Evolutionary conservation across 371 early-diverging fungal genomes (phyloP), one percentile per base, ranked within the genome.

Genomic region (Choanephora cucurbitarum): DNA sequence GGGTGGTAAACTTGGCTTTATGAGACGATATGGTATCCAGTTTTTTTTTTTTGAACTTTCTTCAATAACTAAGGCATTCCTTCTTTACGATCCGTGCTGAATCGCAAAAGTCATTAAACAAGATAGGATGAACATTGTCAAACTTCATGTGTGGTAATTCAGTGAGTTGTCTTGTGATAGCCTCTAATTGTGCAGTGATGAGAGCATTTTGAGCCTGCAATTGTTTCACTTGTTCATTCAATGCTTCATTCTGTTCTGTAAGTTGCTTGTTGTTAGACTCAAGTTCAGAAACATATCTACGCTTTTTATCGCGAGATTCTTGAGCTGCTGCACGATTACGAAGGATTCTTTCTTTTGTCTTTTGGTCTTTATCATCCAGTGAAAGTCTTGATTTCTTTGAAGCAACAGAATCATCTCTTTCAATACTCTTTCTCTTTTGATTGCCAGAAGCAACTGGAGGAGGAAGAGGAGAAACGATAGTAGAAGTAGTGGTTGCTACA

Each of bases 261-360:
- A 93, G 84, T 31, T 66, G 58, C 19, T 79, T 75, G 71, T 92
- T 93, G 44, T 75, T 72, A 43, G 68, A 57, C 67, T 94, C 93
- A 39, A 94, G 83, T 24, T 84, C 86, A 50, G 89, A 79, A 34
- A 92, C 70, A 67, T 91, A 90, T 57, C 85, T 81, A 44, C 90
- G 85, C 71, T 93, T 93, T 75, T 90, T 92, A 70, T 94, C 93
- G 37, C 95, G 86, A 40, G 91, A 91, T 43, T 88, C 83, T 72
- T 93, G 93, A 22, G 95, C 95, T 13, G 95, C 95, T 19, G 90
- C 87, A n/a, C 95, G 84, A 75, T 94, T 94, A 41, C 93, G 85
- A 57, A 94, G 65, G n/a, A 91, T 86, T 63, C 92, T 70, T 67
- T 78, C 79, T 63, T 68, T 79, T 13, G 76, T 70, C 57, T 76